These are phyloP conservation scores for Ceratocystis colombiana DNA, from an alignment of 2,329 filamentous ascomycete genomes.

Conservation along the genomic window DNA sequence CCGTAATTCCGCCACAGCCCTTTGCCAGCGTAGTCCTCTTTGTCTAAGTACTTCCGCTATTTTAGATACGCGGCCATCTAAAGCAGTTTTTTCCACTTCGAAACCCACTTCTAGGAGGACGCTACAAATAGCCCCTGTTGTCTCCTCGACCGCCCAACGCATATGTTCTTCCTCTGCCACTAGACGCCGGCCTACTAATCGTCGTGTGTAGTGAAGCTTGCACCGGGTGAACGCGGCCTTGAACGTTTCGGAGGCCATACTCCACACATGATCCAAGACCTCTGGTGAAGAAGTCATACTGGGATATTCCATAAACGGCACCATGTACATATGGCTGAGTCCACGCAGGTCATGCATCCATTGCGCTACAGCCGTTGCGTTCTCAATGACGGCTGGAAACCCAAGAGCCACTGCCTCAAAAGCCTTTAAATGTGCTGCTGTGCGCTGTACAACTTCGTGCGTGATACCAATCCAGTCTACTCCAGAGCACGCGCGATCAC, in stretches of 20 bases:
- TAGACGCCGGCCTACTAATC: constrained; percentile 31
- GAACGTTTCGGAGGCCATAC: constrained; percentile 31
- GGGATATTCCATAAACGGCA: constrained; percentile 40
- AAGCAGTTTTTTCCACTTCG: constrained; percentile 36
- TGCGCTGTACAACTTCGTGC: constrained; percentile 37
- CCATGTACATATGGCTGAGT: constrained; percentile 37
- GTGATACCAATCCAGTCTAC: constrained; percentile 38
- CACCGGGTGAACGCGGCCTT: constrained; percentile 36
- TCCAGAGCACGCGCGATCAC: constrained; percentile 32
- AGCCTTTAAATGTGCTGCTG: constrained; percentile 32
- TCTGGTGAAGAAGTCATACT: constrained; percentile 18
- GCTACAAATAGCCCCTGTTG: constrained; percentile 35
- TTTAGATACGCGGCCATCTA: constrained; percentile 27
- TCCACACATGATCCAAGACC: constrained; percentile 29
- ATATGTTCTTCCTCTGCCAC: constrained; percentile 34
- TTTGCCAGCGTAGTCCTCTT: constrained; percentile 29
- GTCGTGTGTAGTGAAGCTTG: constrained; percentile 35
- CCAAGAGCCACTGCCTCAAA: constrained; percentile 30
- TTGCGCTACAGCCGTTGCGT: constrained; percentile 28
- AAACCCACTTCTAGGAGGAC: constrained; percentile 38
- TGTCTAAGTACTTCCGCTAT: neutral
- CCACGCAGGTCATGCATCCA: constrained; percentile 33
- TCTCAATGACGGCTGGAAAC: constrained; percentile 26
- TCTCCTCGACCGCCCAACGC: constrained; percentile 36
- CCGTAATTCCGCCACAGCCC: constrained; percentile 36